These are phyloP conservation scores for Elsinoe batatas DNA, from an alignment of 2,329 filamentous ascomycete genomes.

Conservation along the genomic window DNA sequence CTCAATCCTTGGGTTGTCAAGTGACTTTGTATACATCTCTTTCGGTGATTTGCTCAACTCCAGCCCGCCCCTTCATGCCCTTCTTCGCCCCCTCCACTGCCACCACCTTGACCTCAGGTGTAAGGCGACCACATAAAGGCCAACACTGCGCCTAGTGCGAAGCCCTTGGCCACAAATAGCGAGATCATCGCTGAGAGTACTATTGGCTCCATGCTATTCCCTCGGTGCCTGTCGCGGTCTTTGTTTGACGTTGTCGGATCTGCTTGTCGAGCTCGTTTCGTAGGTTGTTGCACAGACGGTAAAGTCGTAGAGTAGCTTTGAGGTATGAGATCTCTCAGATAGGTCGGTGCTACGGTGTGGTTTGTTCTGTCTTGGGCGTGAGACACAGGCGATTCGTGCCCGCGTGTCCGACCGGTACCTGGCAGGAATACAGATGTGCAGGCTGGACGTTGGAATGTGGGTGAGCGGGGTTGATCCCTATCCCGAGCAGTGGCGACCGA, in stretches of 20 bases:
- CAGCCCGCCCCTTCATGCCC: background rate
- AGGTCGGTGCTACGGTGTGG: too few relatives aligned
- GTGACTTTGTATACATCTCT: background rate
- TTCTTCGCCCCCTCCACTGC: background rate
- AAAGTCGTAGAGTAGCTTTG: too few relatives aligned
- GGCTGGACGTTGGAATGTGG: too few relatives aligned
- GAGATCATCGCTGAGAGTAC: constrained; percentile 10
- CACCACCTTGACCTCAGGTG: background rate
- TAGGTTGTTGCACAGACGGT: too few relatives aligned
- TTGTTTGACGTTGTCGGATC: background rate
- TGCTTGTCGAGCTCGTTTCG: background rate
- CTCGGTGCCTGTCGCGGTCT: background rate
- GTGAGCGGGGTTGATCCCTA: too few relatives aligned
- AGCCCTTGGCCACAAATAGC: constrained; percentile 7
- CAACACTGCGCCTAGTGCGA: constrained; percentile 8
- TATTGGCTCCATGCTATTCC: background rate
- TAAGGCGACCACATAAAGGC: constrained; percentile 13
- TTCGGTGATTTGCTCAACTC: background rate
- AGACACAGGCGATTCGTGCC: too few relatives aligned
- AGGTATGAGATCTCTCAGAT: too few relatives aligned
- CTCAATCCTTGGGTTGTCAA: background rate
- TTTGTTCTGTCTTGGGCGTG: too few relatives aligned
- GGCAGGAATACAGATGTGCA: too few relatives aligned
- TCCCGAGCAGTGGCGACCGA: too few relatives aligned
- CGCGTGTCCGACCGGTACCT: too few relatives aligned